Evolutionary conservation across 2,329 filamentous ascomycete species (phyloP).

Genomic region (Endoconidiophora polonica): DNA sequence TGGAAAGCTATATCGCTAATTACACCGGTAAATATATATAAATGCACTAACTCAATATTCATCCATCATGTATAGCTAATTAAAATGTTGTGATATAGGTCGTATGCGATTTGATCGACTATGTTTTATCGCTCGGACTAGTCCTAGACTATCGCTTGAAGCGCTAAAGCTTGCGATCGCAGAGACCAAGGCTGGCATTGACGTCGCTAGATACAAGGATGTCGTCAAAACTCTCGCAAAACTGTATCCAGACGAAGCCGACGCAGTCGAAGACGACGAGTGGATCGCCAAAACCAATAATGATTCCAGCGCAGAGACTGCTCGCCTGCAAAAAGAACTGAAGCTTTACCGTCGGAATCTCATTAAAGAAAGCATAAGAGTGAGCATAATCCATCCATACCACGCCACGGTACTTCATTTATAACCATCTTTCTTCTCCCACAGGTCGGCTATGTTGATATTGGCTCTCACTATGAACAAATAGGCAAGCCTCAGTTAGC

Average conservation of each 20-base stretch:
- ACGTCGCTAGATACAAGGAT: conserved; percentile 54
- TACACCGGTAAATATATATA: conserved; percentile 49
- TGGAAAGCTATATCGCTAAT: conserved; percentile 80
- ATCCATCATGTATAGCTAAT: too few relatives aligned
- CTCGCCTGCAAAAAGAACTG: conserved; percentile 67
- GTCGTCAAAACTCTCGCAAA: conserved; percentile 48
- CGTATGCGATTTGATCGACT: conserved; percentile 69
- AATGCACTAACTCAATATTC: background rate
- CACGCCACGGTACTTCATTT: background rate
- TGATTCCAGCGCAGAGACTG: conserved; percentile 51
- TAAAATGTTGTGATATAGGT: conserved; percentile 31
- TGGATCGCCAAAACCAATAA: conserved; percentile 60
- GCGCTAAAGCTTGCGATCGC: conserved; percentile 61
- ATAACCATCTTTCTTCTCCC: background rate
- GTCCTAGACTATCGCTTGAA: conserved; percentile 58
- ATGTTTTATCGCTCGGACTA: conserved; percentile 63
- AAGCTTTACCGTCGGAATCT: conserved; percentile 93
- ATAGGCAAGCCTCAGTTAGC: conserved; percentile 60
- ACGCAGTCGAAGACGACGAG: conserved; percentile 47
- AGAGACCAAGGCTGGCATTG: conserved; percentile 60
- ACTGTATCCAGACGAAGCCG: conserved; percentile 48
- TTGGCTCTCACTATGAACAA: conserved; percentile 67
- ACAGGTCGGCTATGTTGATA: conserved; percentile 87
- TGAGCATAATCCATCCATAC: conserved; percentile 22
- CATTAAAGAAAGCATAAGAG: conserved; percentile 90